Evolutionary conservation across 306 rosid genomes (phyloP).

Genomic region (Prinsepia uniflora): DNA sequence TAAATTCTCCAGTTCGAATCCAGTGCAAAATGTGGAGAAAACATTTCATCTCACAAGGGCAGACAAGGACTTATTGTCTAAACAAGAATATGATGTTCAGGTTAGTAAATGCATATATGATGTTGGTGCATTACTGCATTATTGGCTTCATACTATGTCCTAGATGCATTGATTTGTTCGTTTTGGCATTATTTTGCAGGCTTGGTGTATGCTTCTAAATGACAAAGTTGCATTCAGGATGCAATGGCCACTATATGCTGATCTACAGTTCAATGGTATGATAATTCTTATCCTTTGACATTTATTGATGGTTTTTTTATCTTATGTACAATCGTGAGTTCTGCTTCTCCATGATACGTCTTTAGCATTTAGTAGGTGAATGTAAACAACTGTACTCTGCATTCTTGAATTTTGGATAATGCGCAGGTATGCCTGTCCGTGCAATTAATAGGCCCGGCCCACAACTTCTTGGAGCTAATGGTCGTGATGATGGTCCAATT

Average conservation of each 20-base stretch:
- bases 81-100: constrained; percentile 82
- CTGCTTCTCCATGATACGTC: neutral
- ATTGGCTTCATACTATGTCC: constrained; percentile 9
- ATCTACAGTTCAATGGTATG: constrained; percentile 89
- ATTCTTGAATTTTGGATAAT: constrained; percentile 7
- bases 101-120: constrained; percentile 41
- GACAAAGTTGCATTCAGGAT: constrained; percentile 97
- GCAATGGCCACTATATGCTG: constrained; percentile 98
- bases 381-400: neutral
- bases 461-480: constrained; percentile 91
- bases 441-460: constrained; percentile 89
- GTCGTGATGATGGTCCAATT: constrained; percentile 98
- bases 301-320: neutral
- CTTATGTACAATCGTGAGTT: neutral
- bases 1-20: constrained; percentile 59
- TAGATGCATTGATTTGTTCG: constrained; percentile 21
- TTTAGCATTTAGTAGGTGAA: neutral
- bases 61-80: constrained; percentile 66
- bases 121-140: constrained; percentile 20
- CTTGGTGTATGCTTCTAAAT: constrained; percentile 98
- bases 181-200: constrained; percentile 43
- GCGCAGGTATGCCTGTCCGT: constrained; percentile 77
- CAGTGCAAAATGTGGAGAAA: constrained; percentile 80
- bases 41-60: constrained; percentile 78
- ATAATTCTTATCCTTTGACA: constrained; percentile 7